These are phyloP conservation scores for Suillus occidentalis DNA, from an alignment of 768 basidiomycete species.

Conservation along the genomic window DNA sequence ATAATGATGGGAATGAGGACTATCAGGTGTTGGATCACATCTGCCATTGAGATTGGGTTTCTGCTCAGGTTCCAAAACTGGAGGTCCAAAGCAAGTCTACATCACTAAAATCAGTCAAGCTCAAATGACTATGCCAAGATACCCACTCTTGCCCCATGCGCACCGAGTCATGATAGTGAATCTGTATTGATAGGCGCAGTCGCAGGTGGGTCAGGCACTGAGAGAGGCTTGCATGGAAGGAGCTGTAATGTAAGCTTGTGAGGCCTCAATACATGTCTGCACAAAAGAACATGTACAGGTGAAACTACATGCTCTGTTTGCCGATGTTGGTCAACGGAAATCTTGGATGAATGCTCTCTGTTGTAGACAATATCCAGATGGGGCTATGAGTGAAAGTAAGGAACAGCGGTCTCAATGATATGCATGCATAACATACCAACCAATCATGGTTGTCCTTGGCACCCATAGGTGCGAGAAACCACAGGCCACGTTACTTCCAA, in stretches of 20 bases:
- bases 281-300: conserved; percentile 17
- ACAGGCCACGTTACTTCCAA: conserved; percentile 21
- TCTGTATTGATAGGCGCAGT: background rate
- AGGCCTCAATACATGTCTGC: background rate
- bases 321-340: conserved; percentile 5
- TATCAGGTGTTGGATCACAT: conserved; percentile 17
- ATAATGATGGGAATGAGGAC: conserved; percentile 15
- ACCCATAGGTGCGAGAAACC: conserved; percentile 11
- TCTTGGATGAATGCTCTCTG: conserved; percentile 9
- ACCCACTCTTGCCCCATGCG: background rate
- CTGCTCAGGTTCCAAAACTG: conserved; percentile 10
- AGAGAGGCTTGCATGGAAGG: background rate
- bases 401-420: background rate
- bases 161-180: background rate
- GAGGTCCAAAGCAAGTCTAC: conserved; percentile 35
- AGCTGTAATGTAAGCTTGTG: background rate
- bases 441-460: conserved; percentile 21
- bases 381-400: conserved; percentile 19
- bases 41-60: no score
- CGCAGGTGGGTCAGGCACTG: background rate
- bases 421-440: conserved; percentile 16
- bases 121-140: background rate
- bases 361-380: conserved; percentile 11
- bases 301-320: conserved; percentile 18
- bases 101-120: background rate